phyloP scores from a whole-genome alignment of 257 asterid genomes.

The Solanum corneliomulleri region DNA sequence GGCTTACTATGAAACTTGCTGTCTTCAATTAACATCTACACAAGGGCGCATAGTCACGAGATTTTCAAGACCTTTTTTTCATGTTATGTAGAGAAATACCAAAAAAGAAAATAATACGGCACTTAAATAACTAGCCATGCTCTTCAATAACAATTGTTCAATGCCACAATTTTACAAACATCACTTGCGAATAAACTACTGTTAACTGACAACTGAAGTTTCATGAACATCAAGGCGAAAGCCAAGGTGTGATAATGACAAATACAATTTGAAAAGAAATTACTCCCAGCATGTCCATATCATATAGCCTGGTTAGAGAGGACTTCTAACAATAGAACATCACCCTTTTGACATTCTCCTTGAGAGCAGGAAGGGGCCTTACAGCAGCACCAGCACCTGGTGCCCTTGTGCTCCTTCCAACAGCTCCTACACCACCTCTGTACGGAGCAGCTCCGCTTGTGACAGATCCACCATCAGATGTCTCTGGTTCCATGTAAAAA shows the following conservation, averaged over 20 bases:
- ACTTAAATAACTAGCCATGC: neutral
- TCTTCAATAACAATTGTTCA: neutral
- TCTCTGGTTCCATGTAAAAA: slow-evolving; percentile 87
- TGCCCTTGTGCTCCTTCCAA: slow-evolving; percentile 41
- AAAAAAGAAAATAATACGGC: neutral
- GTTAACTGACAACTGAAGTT: neutral
- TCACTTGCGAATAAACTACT: neutral
- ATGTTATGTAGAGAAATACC: neutral
- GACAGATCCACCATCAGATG: slow-evolving; percentile 75
- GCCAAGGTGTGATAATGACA: neutral
- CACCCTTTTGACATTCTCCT: slow-evolving; percentile 80
- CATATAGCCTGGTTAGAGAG: neutral
- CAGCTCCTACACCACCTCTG: slow-evolving; percentile 41
- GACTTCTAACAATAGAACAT: slow-evolving; percentile 67
- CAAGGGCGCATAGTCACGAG: neutral
- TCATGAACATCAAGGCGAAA: neutral
- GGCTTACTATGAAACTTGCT: neutral
- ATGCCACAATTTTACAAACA: neutral
- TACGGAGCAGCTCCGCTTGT: slow-evolving; percentile 43
- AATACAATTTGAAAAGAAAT: neutral
- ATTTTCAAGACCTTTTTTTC: neutral
- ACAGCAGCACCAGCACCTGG: slow-evolving; percentile 54
- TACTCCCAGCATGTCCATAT: neutral
- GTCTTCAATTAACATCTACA: neutral
- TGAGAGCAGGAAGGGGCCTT: slow-evolving; percentile 83